Base-by-base conservation (phyloP, 2,329 filamentous ascomycete species). In the Penicillium sp. region DNA sequence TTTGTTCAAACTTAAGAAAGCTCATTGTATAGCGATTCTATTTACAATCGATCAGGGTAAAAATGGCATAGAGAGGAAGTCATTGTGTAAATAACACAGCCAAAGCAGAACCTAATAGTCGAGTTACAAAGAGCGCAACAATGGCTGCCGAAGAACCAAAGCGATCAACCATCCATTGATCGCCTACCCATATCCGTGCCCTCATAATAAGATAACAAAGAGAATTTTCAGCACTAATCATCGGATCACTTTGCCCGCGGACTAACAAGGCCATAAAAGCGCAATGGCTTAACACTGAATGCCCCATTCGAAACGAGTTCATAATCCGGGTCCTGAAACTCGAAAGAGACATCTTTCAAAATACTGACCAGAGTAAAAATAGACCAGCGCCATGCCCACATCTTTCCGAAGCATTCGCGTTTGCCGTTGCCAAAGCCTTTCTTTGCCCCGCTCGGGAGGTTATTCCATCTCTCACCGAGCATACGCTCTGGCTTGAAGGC, bases 371-470 rank as follows among this genome's bases (percentile, higher is more conserved):
- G 79, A 7, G 83, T 82, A 6, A 91, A 76, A 10, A 90, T 73
- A 1, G 85, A 83, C 78, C 93, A 91, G 71, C 93, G 89, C 87
- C 88, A 90, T 1, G 91, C 90, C 74, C 92, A 93, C 0, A 84
- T 82, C 7, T 88, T 81, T 1, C 91, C 91, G 60, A 92, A 92
- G 66, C 91, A 94, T 1, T 80, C 86, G 53, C 91, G 81, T 63
- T 85, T 82, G 2, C 90, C 91, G 61, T 91, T 90, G 0, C 91
- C 91, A 68, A 93, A 94, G 4, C 90, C 72, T 63, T 91, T 91
- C 86, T 86, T 90, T 28, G 83, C 83, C 58, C 86, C 86, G 15
- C 83, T 82, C 5, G 86, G 88, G 6, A 91, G 81, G 28, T 83
- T 83, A 61, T 87, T 85, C 71, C 91, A 92, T 28, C 84, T 83